Conservation (phyloP, 2,329 filamentous ascomycete species). For the Fusarium buxicola region DNA sequence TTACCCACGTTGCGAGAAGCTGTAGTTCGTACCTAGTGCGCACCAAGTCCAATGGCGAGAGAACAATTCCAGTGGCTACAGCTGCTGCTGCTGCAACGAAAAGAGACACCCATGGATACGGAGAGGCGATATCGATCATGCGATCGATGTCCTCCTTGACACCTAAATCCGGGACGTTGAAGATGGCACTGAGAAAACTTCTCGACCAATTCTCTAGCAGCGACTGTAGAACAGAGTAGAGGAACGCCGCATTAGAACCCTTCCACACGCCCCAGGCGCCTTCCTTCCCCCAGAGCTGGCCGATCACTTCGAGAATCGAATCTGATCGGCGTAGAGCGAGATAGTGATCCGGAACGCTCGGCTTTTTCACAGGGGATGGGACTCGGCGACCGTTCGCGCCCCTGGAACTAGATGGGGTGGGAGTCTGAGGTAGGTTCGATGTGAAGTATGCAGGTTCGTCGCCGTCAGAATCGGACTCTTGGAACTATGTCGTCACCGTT, state of each 20-base stretch:
- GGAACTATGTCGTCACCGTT: conserved; percentile 46
- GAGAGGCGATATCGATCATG: conserved; percentile 76
- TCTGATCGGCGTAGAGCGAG: conserved; percentile 79
- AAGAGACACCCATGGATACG: conserved; percentile 84
- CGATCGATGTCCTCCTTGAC: conserved; percentile 82
- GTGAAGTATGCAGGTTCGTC: conserved; percentile 91
- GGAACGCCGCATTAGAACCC: conserved; percentile 88
- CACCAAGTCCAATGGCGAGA: conserved; percentile 90
- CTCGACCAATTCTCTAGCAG: conserved; percentile 93
- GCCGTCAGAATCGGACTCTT: conserved; percentile 74
- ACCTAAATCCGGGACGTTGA: conserved; percentile 89
- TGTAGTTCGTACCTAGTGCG: conserved; percentile 69
- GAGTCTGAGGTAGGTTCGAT: conserved; percentile 68
- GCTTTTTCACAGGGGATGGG: conserved; percentile 51
- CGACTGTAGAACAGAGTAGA: conserved; percentile 88
- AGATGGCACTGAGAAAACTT: conserved; percentile 87
- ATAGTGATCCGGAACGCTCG: conserved; percentile 62
- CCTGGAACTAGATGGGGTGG: conserved; percentile 57
- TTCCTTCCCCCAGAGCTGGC: conserved; percentile 89
- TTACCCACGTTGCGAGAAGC: background rate
- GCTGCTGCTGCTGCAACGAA: conserved; percentile 75
- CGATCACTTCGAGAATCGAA: conserved; percentile 86
- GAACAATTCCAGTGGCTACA: conserved; percentile 79
- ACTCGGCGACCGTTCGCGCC: conserved; percentile 48
- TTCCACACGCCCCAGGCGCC: conserved; percentile 96